These are phyloP conservation scores for Coelastrella sp. DNA, from an alignment of 139 green algal genomes.

Conservation along the genomic window DNA sequence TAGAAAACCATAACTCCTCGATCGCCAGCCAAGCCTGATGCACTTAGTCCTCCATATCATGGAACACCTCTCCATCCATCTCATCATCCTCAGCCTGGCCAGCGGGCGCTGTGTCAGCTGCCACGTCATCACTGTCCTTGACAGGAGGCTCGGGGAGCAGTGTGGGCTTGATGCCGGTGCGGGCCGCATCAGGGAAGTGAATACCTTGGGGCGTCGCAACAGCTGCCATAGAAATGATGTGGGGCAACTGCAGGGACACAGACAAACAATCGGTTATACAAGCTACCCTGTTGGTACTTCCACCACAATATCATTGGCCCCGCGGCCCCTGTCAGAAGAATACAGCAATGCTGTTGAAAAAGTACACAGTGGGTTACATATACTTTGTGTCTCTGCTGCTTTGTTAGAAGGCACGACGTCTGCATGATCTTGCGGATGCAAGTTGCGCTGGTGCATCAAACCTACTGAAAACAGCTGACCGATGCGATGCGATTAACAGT, in stretches of 20 bases:
- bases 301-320: too few species aligned
- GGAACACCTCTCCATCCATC: background rate
- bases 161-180: conserved; percentile 5
- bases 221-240: background rate
- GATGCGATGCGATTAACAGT: too few species aligned
- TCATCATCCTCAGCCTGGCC: background rate
- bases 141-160: background rate
- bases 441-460: too few species aligned
- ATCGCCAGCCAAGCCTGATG: too few species aligned
- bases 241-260: background rate
- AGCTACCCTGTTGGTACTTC: background rate
- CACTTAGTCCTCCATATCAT: background rate
- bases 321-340: too few species aligned
- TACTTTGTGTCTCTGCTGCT: too few species aligned
- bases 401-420: too few species aligned
- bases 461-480: too few species aligned
- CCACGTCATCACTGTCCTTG: background rate
- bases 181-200: background rate
- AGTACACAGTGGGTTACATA: too few species aligned
- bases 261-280: background rate
- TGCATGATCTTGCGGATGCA: too few species aligned
- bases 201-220: background rate
- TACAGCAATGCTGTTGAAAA: too few species aligned
- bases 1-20: too few species aligned
- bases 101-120: background rate